Conservation (phyloP, 371 early-diverging fungal species). For the Mortierella sp. region DNA sequence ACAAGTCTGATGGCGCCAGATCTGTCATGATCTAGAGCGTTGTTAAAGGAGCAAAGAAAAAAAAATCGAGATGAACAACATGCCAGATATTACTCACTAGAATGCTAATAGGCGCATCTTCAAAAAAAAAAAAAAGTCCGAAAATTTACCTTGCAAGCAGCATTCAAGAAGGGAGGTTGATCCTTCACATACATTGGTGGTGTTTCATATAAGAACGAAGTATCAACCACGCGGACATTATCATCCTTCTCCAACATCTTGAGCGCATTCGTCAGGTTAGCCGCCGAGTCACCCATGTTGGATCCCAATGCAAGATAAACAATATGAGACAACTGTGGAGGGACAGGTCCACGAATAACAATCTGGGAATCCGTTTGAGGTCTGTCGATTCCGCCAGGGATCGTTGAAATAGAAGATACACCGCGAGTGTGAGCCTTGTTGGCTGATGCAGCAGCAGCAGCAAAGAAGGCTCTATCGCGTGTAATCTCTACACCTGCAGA, state of each 20-base stretch:
- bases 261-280: constrained; percentile 86
- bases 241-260: constrained; percentile 64
- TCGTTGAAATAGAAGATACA: constrained; percentile 37
- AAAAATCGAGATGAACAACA: background rate
- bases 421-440: constrained; percentile 44
- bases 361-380: constrained; percentile 1
- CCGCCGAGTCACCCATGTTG: constrained; percentile 89
- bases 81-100: constrained; percentile 1
- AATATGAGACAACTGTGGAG: constrained; percentile 52
- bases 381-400: constrained; percentile 19
- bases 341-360: constrained; percentile 35
- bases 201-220: constrained; percentile 97
- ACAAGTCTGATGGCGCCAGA: constrained; percentile 79
- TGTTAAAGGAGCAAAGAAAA: too few relatives aligned
- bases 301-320: constrained; percentile 92
- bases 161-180: constrained; percentile 94
- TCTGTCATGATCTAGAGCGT: constrained; percentile 79
- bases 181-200: constrained; percentile 96
- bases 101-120: background rate
- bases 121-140: background rate
- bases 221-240: constrained; percentile 80
- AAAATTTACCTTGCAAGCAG: constrained; percentile 79
- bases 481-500: constrained; percentile 94
- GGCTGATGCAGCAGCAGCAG: constrained; percentile 8
- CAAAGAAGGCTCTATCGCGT: constrained; percentile 73